Conservation (phyloP, 148 eudicot species). For the Cornus suecica region DNA sequence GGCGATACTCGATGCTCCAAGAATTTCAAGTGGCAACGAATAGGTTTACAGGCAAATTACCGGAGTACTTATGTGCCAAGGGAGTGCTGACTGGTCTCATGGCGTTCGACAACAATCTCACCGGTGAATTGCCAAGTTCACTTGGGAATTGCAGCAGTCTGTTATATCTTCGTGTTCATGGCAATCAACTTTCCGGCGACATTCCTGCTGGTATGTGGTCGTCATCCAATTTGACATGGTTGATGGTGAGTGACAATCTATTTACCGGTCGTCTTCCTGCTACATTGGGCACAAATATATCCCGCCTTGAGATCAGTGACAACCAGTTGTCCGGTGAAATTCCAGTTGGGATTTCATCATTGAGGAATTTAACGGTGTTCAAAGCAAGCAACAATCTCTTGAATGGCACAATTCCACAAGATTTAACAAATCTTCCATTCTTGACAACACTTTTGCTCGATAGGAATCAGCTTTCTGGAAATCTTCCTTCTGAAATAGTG, state of each 20-base stretch:
- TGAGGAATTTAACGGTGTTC: slow-evolving; percentile 19
- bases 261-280: slow-evolving; percentile 34
- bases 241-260: slow-evolving; percentile 24
- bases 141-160: slow-evolving; percentile 27
- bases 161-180: slow-evolving; percentile 17
- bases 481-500: slow-evolving; percentile 18
- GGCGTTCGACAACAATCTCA: slow-evolving; percentile 24
- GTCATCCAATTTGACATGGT: slow-evolving; percentile 1
- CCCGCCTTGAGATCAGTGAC: slow-evolving; percentile 24
- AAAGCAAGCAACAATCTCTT: slow-evolving; percentile 24
- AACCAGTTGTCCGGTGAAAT: slow-evolving; percentile 37
- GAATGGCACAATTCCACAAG: slow-evolving; percentile 27
- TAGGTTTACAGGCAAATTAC: slow-evolving; percentile 17
- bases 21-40: slow-evolving; percentile 23
- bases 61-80: slow-evolving; percentile 23
- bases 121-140: slow-evolving; percentile 33
- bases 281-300: slow-evolving; percentile 12
- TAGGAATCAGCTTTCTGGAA: slow-evolving; percentile 24
- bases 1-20: slow-evolving; percentile 22
- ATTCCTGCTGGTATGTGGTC: slow-evolving; percentile 36
- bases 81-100: slow-evolving; percentile 15
- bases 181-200: slow-evolving; percentile 27
- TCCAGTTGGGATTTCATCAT: slow-evolving; percentile 30
- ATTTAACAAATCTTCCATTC: slow-evolving; percentile 23
- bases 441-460: slow-evolving; percentile 19